Conservation (phyloP, 345 rosid genomes). For the Salix caprea region DNA sequence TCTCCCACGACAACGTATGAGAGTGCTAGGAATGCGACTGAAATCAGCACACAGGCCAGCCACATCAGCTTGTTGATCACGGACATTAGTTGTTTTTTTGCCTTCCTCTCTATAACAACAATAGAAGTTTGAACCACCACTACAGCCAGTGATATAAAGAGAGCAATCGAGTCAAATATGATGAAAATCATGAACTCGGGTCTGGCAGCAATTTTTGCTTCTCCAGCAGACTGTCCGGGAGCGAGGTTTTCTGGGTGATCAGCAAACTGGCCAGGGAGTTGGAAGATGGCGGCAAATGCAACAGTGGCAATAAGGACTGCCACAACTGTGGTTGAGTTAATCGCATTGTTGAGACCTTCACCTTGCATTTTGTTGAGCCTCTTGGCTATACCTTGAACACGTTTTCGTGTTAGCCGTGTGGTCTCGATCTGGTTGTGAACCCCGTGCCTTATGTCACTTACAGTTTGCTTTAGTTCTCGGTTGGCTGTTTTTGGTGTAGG, state of each 20-base stretch:
- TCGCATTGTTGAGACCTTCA: conserved; percentile 91
- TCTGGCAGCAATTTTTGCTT: conserved; percentile 59
- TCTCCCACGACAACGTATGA: conserved; percentile 72
- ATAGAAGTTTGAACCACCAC: conserved; percentile 95
- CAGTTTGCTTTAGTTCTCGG: conserved; percentile 71
- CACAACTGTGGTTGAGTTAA: conserved; percentile 79
- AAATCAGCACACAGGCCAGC: conserved; percentile 83
- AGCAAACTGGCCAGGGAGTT: conserved; percentile 72
- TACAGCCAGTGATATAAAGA: conserved; percentile 87
- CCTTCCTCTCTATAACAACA: conserved; percentile 74
- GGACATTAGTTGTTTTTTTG: conserved; percentile 80
- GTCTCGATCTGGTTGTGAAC: conserved; percentile 79
- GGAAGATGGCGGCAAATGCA: conserved; percentile 90
- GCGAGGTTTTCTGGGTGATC: conserved; percentile 41
- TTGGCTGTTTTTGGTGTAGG: conserved; percentile 32
- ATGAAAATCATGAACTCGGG: conserved; percentile 61
- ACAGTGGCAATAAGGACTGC: conserved; percentile 93
- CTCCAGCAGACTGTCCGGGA: conserved; percentile 39
- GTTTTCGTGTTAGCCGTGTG: conserved; percentile 60
- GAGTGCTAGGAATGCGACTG: conserved; percentile 73
- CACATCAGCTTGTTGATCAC: conserved; percentile 93
- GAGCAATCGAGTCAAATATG: conserved; percentile 74
- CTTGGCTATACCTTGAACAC: conserved; percentile 75
- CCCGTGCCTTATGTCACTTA: conserved; percentile 81
- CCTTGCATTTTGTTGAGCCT: conserved; percentile 68